phyloP scores from a whole-genome alignment of 768 basidiomycete species.

The Suillus variegatus region DNA sequence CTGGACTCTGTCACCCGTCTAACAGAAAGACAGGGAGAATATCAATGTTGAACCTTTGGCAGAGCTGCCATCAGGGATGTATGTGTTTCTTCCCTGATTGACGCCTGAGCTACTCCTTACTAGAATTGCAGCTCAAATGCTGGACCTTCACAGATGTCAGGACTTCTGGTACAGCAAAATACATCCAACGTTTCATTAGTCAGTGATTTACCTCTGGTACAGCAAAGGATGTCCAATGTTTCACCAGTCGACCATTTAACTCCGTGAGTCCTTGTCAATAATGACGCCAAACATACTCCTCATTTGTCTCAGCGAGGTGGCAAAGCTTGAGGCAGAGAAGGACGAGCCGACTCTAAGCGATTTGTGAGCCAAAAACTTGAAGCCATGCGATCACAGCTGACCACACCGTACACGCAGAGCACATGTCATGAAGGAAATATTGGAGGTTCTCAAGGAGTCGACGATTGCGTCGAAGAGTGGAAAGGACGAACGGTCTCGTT shows the following conservation, averaged over 20 bases:
- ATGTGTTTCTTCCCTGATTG: background rate
- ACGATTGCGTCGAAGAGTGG: background rate
- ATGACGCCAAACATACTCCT: background rate
- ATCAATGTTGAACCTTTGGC: background rate
- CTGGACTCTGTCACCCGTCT: background rate
- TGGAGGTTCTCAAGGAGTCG: background rate
- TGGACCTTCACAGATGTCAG: background rate
- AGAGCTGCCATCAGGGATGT: background rate
- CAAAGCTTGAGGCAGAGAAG: background rate
- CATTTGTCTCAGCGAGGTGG: background rate
- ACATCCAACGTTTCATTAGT: no score
- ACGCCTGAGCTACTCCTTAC: background rate
- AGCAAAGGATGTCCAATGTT: no score
- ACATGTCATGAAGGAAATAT: background rate
- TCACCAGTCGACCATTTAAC: background rate
- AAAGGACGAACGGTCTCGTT: constrained; percentile 1
- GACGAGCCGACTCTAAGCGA: background rate
- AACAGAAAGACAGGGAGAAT: background rate
- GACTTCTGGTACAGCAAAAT: background rate
- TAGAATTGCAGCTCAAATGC: background rate
- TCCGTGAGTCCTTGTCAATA: background rate
- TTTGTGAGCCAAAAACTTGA: background rate
- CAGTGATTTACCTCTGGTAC: no score
- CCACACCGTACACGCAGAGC: background rate
- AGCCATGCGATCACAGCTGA: background rate